Evolutionary conservation across 140 eudicot genomes (phyloP).

Genomic region (Cichorium intybus): DNA sequence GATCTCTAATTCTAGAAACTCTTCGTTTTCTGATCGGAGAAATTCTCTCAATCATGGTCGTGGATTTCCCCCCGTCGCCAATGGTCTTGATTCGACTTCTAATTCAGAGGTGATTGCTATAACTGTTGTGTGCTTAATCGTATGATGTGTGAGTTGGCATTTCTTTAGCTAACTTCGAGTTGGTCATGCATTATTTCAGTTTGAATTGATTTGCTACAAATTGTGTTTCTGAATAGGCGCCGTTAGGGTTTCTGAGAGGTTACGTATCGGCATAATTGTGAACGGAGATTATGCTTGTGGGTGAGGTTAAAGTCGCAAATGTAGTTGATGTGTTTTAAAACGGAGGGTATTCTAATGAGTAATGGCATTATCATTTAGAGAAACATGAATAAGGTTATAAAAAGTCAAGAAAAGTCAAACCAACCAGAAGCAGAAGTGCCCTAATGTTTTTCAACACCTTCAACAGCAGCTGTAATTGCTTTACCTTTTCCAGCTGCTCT

Average conservation of each 20-base stretch:
- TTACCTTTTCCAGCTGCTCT: no score
- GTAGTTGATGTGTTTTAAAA: background rate
- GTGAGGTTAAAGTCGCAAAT: background rate
- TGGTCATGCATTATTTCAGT: background rate
- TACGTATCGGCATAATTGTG: slow-evolving; percentile 1
- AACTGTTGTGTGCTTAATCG: background rate
- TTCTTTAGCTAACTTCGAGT: slow-evolving; percentile 7
- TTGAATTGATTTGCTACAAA: background rate
- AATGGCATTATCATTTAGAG: background rate
- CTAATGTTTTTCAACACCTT: no score
- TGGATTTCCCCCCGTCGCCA: slow-evolving; percentile 42
- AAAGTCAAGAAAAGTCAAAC: no score
- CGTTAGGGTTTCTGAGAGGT: slow-evolving; percentile 24
- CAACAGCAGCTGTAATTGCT: no score
- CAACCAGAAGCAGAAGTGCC: no score
- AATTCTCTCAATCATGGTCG: slow-evolving; percentile 44
- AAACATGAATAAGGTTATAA: background rate
- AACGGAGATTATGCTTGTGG: background rate
- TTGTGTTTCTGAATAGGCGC: background rate
- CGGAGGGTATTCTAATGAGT: background rate
- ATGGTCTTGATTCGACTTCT: slow-evolving; percentile 60
- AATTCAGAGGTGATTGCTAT: slow-evolving; percentile 43
- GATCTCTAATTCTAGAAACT: slow-evolving; percentile 38
- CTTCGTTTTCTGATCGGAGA: slow-evolving; percentile 51
- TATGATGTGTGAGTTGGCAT: background rate